Evolutionary conservation across 768 basidiomycete species (phyloP).

Genomic region (Termitomyces sp.): DNA sequence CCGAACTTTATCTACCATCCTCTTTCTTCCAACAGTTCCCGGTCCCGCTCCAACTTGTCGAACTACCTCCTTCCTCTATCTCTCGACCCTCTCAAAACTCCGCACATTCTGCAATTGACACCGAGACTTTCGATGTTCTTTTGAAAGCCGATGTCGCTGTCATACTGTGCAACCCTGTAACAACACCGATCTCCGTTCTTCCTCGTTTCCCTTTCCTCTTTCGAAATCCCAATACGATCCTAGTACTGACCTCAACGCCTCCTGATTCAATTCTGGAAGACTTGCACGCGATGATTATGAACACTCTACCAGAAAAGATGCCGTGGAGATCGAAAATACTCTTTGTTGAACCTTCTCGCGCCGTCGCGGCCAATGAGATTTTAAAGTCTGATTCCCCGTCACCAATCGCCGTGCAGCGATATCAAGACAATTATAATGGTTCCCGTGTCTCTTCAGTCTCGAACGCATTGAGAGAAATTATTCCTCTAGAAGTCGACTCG

Average conservation of each 20-base stretch:
- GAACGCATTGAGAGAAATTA: slow-evolving; percentile 26
- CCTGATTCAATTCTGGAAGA: slow-evolving; percentile 16
- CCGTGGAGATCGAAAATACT: slow-evolving; percentile 26
- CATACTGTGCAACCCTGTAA: slow-evolving; percentile 57
- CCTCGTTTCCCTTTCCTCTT: slow-evolving; percentile 25
- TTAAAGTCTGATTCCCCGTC: slow-evolving; percentile 44
- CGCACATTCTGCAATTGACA: background rate
- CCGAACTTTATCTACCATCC: slow-evolving; percentile 33
- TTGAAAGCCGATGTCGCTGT: slow-evolving; percentile 57
- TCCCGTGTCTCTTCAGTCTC: slow-evolving; percentile 55
- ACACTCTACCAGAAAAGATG: slow-evolving; percentile 15
- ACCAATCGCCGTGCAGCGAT: slow-evolving; percentile 50
- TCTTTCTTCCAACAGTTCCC: slow-evolving; percentile 55
- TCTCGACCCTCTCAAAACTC: slow-evolving; percentile 11
- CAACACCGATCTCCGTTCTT: slow-evolving; percentile 40
- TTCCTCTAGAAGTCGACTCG: slow-evolving; percentile 11
- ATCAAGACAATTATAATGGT: slow-evolving; percentile 54
- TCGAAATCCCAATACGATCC: slow-evolving; percentile 35
- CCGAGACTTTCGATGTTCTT: slow-evolving; percentile 18
- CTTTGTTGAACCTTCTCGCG: slow-evolving; percentile 55
- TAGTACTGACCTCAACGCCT: slow-evolving; percentile 33
- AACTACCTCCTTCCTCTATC: slow-evolving; percentile 23
- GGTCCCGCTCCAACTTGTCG: slow-evolving; percentile 43
- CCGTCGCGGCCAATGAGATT: slow-evolving; percentile 44
- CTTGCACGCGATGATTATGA: slow-evolving; percentile 1